Percentiles rank a stretch among this genome's conserved stretches.
Conservation (phyloP, 495 filamentous ascomycete species). For the Penicillium pancosmium region DNA sequence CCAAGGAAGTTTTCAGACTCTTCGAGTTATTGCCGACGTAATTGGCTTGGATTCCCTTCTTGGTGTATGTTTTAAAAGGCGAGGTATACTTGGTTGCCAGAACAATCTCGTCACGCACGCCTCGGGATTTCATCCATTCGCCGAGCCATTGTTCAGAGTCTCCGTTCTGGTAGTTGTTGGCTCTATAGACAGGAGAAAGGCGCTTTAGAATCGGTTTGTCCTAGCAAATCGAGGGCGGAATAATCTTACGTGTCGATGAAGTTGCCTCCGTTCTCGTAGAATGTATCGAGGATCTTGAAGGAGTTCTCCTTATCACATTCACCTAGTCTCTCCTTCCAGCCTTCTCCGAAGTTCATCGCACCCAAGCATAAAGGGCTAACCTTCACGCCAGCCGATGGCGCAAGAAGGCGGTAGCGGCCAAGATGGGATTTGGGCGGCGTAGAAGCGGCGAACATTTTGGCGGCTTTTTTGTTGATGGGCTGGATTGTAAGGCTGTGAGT, state of each 20-base stretch:
- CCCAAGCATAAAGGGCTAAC: constrained; percentile 66
- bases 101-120: constrained; percentile 63
- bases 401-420: constrained; percentile 60
- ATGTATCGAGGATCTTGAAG: constrained; percentile 69
- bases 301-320: constrained; percentile 61
- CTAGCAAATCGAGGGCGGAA: not conserved
- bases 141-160: constrained; percentile 75
- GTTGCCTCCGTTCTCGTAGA: constrained; percentile 69
- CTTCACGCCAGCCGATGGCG: constrained; percentile 58
- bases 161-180: constrained; percentile 70
- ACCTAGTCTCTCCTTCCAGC: constrained; percentile 56
- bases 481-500: too few relatives aligned
- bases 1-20: constrained; percentile 55
- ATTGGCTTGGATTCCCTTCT: constrained; percentile 55
- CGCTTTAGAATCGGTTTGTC: not conserved
- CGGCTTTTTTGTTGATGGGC: not conserved
- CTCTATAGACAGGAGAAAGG: constrained; percentile 10
- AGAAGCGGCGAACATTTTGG: constrained; percentile 8
- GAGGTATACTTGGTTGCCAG: constrained; percentile 74
- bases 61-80: constrained; percentile 27
- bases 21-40: constrained; percentile 61
- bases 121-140: constrained; percentile 68
- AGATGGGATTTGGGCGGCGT: constrained; percentile 37
- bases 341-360: constrained; percentile 63
- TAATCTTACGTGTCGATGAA: constrained; percentile 67